Conservation (phyloP, 805 yeast genomes). For the Candida railenensis region DNA sequence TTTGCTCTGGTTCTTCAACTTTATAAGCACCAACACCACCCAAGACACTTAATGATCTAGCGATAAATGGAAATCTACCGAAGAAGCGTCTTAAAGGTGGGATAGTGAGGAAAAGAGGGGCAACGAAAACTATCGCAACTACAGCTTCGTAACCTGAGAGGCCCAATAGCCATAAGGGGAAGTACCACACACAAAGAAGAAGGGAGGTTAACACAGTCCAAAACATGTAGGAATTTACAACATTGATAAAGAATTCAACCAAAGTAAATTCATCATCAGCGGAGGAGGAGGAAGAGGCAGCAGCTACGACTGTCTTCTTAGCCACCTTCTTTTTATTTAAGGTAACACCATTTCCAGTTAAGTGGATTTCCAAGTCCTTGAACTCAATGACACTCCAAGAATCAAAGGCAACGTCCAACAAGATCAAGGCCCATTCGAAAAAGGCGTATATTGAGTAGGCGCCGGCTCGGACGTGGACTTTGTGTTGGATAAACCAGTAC, state of each 20-base stretch:
- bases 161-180: conserved; percentile 98
- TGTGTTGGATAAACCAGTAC: conserved; percentile 89
- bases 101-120: conserved; percentile 57
- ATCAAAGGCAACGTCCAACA: conserved; percentile 84
- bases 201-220: conserved; percentile 85
- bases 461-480: conserved; percentile 84
- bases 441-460: conserved; percentile 94
- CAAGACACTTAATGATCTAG: conserved; percentile 54
- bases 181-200: conserved; percentile 89
- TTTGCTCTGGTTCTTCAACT: conserved; percentile 63
- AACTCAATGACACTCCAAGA: conserved; percentile 76
- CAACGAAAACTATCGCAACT: conserved; percentile 48
- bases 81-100: conserved; percentile 38
- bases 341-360: conserved; percentile 26
- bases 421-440: conserved; percentile 87
- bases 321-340: conserved; percentile 7
- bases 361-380: conserved; percentile 51
- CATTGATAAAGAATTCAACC: conserved; percentile 41
- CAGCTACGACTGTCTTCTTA: conserved; percentile 9
- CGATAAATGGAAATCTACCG: conserved; percentile 46
- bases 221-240: conserved; percentile 69
- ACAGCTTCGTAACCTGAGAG: conserved; percentile 90
- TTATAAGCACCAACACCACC: conserved; percentile 77
- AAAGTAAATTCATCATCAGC: conserved; percentile 31
- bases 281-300: neutral